A percentile compares a stretch with the other conserved stretches of the same genome.
These are phyloP conservation scores for Aspergillus heteromorphus DNA, from an alignment of 495 filamentous ascomycete genomes.

Conservation along the genomic window DNA sequence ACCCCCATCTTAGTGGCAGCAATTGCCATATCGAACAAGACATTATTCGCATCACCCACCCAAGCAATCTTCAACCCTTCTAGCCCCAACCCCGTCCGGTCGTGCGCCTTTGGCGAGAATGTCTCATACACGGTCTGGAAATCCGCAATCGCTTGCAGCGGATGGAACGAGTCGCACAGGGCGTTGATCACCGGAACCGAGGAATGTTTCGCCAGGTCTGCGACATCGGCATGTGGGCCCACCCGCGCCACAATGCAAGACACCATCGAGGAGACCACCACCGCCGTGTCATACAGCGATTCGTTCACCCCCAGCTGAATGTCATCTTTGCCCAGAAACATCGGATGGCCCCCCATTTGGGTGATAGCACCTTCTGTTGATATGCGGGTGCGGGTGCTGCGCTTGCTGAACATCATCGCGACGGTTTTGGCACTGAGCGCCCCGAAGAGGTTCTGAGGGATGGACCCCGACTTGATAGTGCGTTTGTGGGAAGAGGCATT, in stretches of 20 bases:
- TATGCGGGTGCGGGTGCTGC: slow-evolving; percentile 85
- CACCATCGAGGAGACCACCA: slow-evolving; percentile 89
- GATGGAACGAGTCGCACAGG: slow-evolving; percentile 81
- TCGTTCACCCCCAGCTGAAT: slow-evolving; percentile 97
- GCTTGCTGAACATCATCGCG: slow-evolving; percentile 94
- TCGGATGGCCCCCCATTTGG: slow-evolving; percentile 81
- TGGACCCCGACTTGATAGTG: slow-evolving; percentile 65
- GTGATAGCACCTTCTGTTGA: slow-evolving; percentile 85
- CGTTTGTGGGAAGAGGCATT: slow-evolving; percentile 74
- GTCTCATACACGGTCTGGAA: slow-evolving; percentile 84
- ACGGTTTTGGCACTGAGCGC: slow-evolving; percentile 70
- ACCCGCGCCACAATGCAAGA: slow-evolving; percentile 87
- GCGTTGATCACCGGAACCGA: slow-evolving; percentile 93
- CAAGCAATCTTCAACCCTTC: slow-evolving; percentile 86
- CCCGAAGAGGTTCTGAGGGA: slow-evolving; percentile 51
- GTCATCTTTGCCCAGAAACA: slow-evolving; percentile 93
- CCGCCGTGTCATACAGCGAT: slow-evolving; percentile 79
- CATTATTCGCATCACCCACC: slow-evolving; percentile 96
- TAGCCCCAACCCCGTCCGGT: slow-evolving; percentile 55
- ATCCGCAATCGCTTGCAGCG: slow-evolving; percentile 88
- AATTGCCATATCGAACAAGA: slow-evolving; percentile 87
- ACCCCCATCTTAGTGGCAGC: slow-evolving; percentile 82
- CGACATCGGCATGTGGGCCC: slow-evolving; percentile 75
- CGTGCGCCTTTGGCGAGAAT: slow-evolving; percentile 47
- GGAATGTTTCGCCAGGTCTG: slow-evolving; percentile 70